These are phyloP conservation scores for Lagenaria siceraria DNA, from an alignment of 306 rosid species.

Conservation along the genomic window DNA sequence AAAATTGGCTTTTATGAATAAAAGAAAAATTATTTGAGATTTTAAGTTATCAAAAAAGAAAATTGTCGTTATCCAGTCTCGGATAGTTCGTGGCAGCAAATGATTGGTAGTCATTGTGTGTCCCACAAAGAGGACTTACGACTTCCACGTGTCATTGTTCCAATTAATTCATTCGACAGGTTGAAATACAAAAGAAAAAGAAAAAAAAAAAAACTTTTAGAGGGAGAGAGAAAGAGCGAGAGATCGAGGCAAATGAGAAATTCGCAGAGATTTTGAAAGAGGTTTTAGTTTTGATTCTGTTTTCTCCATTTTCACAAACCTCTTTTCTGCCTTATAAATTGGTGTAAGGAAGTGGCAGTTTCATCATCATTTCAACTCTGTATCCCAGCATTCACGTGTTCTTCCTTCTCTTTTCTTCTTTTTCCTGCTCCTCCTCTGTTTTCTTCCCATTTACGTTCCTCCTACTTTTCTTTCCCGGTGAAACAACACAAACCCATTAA, in stretches of 20 bases:
- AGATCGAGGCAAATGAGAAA: constrained; percentile 6
- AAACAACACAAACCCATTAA: constrained; percentile 4
- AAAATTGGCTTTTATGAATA: background rate
- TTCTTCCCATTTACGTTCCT: background rate
- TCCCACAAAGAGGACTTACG: constrained; percentile 5
- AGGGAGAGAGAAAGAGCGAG: background rate
- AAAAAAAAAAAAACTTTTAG: background rate
- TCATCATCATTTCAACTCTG: constrained; percentile 10
- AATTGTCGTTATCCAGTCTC: constrained; percentile 18
- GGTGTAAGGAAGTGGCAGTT: constrained; percentile 18
- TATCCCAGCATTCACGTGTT: constrained; percentile 39
- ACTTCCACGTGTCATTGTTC: constrained; percentile 24
- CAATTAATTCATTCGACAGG: constrained; percentile 2
- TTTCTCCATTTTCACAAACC: background rate
- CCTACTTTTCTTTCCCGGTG: constrained; percentile 7
- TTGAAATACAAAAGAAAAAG: background rate
- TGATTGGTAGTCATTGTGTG: constrained; percentile 11
- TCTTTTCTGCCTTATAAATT: constrained; percentile 31
- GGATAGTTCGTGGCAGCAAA: constrained; percentile 23
- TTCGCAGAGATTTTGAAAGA: background rate
- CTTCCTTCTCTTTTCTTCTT: constrained; percentile 11
- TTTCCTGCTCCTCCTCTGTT: background rate
- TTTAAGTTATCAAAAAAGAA: background rate
- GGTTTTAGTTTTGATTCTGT: background rate
- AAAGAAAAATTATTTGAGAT: no score